Evolutionary conservation across 2,329 filamentous ascomycete genomes (phyloP).

Genomic region (Xylariaceae sp.): DNA sequence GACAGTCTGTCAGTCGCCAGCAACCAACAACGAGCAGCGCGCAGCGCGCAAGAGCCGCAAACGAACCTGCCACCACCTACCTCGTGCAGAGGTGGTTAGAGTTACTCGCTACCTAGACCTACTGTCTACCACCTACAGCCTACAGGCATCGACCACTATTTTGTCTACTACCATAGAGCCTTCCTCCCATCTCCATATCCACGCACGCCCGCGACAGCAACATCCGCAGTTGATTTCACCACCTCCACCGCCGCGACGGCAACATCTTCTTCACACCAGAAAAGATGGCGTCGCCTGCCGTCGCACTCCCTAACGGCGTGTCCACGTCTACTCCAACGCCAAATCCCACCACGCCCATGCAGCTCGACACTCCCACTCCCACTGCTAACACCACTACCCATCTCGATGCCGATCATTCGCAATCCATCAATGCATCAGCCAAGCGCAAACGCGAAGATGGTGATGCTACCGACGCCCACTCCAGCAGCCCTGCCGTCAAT

Average conservation of each 20-base stretch:
- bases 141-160: too few species aligned
- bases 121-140: too few species aligned
- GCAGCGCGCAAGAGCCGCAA: constrained; percentile 10
- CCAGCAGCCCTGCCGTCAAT: constrained; percentile 12
- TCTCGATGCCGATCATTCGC: constrained; percentile 18
- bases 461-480: constrained; percentile 17
- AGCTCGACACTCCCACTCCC: constrained; percentile 9
- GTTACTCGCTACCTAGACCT: too few species aligned
- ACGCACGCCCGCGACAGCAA: too few species aligned
- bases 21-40: too few species aligned
- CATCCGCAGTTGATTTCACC: background rate
- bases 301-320: constrained; percentile 25
- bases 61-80: too few species aligned
- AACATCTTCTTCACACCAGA: background rate
- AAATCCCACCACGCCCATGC: constrained; percentile 14
- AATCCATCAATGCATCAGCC: constrained; percentile 18
- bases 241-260: background rate
- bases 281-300: constrained; percentile 27
- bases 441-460: constrained; percentile 31
- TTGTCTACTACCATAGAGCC: too few species aligned
- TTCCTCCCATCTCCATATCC: too few species aligned
- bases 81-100: too few species aligned
- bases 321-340: constrained; percentile 13
- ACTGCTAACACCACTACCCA: background rate
- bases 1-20: too few species aligned